Evolutionary conservation across 2,329 filamentous ascomycete species (phyloP).

Genomic region (Podosphaera xanthii): DNA sequence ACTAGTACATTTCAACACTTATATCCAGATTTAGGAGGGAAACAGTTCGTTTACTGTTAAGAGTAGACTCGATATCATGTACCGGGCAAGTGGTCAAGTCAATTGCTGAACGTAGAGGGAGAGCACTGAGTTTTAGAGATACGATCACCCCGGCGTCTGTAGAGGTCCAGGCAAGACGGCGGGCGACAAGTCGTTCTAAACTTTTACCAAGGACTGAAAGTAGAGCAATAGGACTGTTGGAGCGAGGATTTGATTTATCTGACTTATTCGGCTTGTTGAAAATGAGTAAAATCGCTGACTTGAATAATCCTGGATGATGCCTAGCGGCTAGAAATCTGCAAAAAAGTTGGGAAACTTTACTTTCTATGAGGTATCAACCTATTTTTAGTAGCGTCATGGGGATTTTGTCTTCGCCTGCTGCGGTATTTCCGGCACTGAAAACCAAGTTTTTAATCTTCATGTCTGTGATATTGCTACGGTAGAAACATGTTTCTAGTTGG

Average conservation of each 20-base stretch:
- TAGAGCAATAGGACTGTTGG: not conserved
- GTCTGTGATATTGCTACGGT: no score
- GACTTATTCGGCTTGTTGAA: no score
- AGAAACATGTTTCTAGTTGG: no score
- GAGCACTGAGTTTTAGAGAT: not conserved
- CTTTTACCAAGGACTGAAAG: not conserved
- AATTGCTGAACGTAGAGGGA: not conserved
- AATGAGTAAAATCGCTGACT: not conserved
- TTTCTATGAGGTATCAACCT: not conserved
- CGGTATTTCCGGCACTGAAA: not conserved
- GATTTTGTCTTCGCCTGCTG: not conserved
- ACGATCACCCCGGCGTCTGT: no score
- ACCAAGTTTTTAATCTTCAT: not conserved
- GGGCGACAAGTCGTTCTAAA: no score
- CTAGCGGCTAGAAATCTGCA: constrained; percentile 44
- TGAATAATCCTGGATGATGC: not conserved
- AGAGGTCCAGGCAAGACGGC: no score
- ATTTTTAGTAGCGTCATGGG: not conserved
- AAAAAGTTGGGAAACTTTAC: constrained; percentile 15
- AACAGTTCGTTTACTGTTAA: no score
- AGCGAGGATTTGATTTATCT: not conserved
- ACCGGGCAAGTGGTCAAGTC: not conserved
- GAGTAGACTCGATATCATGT: not conserved
- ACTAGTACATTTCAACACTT: no score
- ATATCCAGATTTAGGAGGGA: no score